Base-by-base conservation (phyloP, 148 eudicot genomes). In the Spergularia bocconei region DNA sequence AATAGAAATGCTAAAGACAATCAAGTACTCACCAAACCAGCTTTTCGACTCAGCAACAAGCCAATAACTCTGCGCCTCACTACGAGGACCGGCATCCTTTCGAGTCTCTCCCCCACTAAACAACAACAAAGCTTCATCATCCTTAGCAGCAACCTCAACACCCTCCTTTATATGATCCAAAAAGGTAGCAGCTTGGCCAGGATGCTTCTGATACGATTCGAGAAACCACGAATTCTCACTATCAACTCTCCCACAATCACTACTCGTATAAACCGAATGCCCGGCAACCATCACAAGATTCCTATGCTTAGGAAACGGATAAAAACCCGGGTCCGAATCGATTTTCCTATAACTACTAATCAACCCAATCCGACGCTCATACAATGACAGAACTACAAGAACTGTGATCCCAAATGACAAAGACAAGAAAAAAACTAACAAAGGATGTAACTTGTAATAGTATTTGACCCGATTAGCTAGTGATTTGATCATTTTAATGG, bases 51-150 rank as follows among this genome's bases (percentile, higher is more conserved):
- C 99, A 73, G 97, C 97, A 82, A 92, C 99, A 73, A 78, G 82
- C 99, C 99, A 92, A 66, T 95, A 95, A 83, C 99, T 95, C 84
- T 95, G 99, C 3, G 99, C 99, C 78, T 92, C 99, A 25, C 99
- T 95, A 7, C 97, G 87, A 36, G 99, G 99, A 69, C 97, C 99
- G 0, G 97, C 99, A 60, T 92, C 97, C 77, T 90, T 95, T 60
- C 97, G 85, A 41, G 99, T 95, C 86, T 95, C 97, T 21, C 99
- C 99, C 38, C 99, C 97, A 80, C 99, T 95, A 79, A 95, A 95
- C 79, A 92, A 87, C 74, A 95, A 80, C 90, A 95, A 76, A 19
- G 99, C 88, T 61, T 62, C 84, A 38, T 85, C 84, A 79, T 95
- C 97, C 75, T 81, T 79, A 11, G 89, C 91, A 1, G 89, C 86